phyloP scores from a whole-genome alignment of 148 eudicot genomes.

The Amaranthus cruentus region DNA sequence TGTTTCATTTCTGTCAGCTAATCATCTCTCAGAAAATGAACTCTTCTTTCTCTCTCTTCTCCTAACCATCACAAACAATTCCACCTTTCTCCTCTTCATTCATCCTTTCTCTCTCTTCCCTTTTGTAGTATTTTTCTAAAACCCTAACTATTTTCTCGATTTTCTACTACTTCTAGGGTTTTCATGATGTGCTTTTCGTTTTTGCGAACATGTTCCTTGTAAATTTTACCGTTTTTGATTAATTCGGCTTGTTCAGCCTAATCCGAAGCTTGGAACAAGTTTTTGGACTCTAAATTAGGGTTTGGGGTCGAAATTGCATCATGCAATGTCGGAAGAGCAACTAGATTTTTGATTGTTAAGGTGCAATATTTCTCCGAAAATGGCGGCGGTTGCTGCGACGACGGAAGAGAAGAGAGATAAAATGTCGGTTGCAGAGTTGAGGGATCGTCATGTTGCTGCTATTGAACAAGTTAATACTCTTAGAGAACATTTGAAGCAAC shows the following conservation, averaged over 20 bases:
- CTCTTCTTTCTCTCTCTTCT: not conserved
- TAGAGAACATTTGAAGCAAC: conserved; percentile 64
- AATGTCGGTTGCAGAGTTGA: conserved; percentile 76
- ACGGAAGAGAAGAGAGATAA: conserved; percentile 30
- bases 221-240: not conserved
- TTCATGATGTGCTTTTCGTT: too few relatives aligned
- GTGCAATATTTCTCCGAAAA: not conserved
- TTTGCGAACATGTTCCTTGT: too few relatives aligned
- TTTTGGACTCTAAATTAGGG: not conserved
- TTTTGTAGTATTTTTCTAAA: not conserved
- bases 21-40: conserved; percentile 4
- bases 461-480: conserved; percentile 64
- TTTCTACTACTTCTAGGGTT: not conserved
- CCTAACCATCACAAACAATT: not conserved
- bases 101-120: not conserved
- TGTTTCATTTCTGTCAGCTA: conserved; percentile 12
- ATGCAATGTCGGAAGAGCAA: conserved; percentile 1
- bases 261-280: not conserved
- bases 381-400: conserved; percentile 23
- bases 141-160: not conserved
- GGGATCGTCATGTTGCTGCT: conserved; percentile 74
- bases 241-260: not conserved
- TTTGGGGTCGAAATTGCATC: not conserved
- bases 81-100: not conserved
- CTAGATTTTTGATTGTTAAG: not conserved